Evolutionary conservation across 2,329 filamentous ascomycete species (phyloP), one percentile per base, ranked within the genome.

Genomic region (Trichoderma harzianum): DNA sequence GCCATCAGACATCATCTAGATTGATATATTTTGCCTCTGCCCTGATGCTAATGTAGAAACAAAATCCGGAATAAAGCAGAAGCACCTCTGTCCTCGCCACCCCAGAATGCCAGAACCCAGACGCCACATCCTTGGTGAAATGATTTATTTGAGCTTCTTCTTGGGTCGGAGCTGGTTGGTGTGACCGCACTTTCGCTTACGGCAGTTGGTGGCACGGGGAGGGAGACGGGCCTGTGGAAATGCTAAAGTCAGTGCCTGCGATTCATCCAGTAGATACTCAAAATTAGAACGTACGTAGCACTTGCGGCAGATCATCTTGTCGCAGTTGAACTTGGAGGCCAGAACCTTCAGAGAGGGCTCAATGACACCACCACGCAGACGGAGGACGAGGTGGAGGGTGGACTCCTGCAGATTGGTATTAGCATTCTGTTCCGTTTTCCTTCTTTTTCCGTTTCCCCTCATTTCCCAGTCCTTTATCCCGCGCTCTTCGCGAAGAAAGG

Each of bases 241-340:
- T 3, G 14, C 24, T 16, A 6, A 21, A 7, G n/a, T 63, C 74
- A 69, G 66, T 57, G 11, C 21, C 30, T 51, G 26, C 3, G 7
- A 18, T 12, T 26, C 1, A 16, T 47, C 47, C 11, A 14, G 21
- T 7, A 7, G 47, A 53, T 24, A 53, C 11, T 53, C 10, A 12
- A 24, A 24, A 14, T 24, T 53, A 7, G 11, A 24, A 91, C 92
- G 80, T 91, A 96, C 94, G 87, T 98, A 98, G 93, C 96, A 99
- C 93, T 99, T 98, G 90, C 96, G 95, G 94, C 96, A 98, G 87
- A 98, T 97, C 92, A 95, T 95, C 92, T 98, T 98, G 79, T 98
- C 96, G 93, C 95, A 98, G 92, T 99, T 98, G 91, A 97, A 98
- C 91, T 98, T 98, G 89, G 92, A 95, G 83, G 95, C 95, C 77